Evolutionary conservation across 495 filamentous ascomycete genomes (phyloP).

Genomic region (Penicillium paxilli): DNA sequence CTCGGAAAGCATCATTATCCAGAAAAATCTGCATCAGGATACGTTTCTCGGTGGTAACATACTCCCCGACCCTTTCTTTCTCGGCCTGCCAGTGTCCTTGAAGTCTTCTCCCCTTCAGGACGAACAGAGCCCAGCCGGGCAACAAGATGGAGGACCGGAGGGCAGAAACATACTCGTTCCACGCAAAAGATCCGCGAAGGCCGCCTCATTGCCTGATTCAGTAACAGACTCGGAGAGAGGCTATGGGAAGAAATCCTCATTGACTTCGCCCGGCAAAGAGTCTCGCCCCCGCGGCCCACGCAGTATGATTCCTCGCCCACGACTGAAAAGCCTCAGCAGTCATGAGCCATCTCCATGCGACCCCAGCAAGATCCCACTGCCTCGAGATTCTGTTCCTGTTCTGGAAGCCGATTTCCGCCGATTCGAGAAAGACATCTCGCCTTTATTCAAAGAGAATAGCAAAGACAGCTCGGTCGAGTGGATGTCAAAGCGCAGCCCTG

Average conservation of each 20-base stretch:
- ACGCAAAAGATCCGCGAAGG: constrained; percentile 11
- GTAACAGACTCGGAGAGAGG: constrained; percentile 13
- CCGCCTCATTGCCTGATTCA: constrained; percentile 11
- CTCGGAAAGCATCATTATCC: background rate
- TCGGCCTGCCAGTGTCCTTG: too few species aligned
- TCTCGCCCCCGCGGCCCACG: too few species aligned
- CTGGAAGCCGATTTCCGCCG: background rate
- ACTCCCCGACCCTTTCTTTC: constrained; percentile 1
- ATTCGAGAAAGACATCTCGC: background rate
- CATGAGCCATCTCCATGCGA: background rate
- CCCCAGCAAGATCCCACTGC: background rate
- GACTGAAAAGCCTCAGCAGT: background rate
- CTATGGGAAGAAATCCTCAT: constrained; percentile 4
- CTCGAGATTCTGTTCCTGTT: background rate
- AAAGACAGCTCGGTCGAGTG: background rate
- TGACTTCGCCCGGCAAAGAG: too few species aligned
- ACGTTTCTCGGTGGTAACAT: background rate
- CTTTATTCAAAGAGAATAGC: background rate
- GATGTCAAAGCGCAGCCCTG: too few species aligned
- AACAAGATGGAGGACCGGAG: background rate
- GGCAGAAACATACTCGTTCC: background rate
- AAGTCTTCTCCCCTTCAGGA: too few species aligned
- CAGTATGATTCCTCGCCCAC: constrained; percentile 12
- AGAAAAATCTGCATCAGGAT: background rate
- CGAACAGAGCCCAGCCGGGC: too few species aligned